Evolutionary conservation across 208 protist genomes (phyloP), one percentile per base, ranked within the genome.

Genomic region (Wallacemonas collosoma): DNA sequence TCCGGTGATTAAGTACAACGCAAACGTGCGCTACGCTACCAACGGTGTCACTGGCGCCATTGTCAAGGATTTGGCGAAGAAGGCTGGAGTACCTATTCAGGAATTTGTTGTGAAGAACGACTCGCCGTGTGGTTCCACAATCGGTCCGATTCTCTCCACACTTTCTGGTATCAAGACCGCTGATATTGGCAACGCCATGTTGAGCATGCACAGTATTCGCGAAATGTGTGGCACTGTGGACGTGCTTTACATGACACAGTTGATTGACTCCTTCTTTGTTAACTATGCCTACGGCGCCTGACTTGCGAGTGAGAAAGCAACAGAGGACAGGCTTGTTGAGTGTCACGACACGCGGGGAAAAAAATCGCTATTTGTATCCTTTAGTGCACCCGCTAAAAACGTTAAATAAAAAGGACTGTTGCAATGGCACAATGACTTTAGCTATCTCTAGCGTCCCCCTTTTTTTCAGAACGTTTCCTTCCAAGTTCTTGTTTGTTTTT

Each of bases 31-130:
- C 60, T 99, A 99, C 79, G 97, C 98, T 1, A 99, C 98, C 14
- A 98, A 87, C 63, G 79, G 83, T 9, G 68, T 89, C 44, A 97
- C 92, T 3, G 86, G 81, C n/a, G 93, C 93, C 39, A 45, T 98
- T 38, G 73, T 99, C 4, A 91, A 88, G 54, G 60, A 80, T 58
- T 41, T 99, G 2, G 97, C 96, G 6, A 80, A 85, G 57, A 73
- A 82, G 36, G 76, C 72, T 2, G 64, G 74, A 50, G 77, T 97
- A 15, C 93, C 93, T 15, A 39, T 97, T 4, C 92, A 97, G 64
- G 93, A 98, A 58, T 95, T 99, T 79, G 84, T 95, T 8, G 96
- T 98, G n/a, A 95, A 96, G 58, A 99, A 99, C 73, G 98, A 99
- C 79, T 95, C 86, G 11, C 91, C 96, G 2, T 99, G 98, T 75